These are phyloP conservation scores for Rutstroemia sp. DNA, from an alignment of 2,329 filamentous ascomycete genomes.

Conservation along the genomic window DNA sequence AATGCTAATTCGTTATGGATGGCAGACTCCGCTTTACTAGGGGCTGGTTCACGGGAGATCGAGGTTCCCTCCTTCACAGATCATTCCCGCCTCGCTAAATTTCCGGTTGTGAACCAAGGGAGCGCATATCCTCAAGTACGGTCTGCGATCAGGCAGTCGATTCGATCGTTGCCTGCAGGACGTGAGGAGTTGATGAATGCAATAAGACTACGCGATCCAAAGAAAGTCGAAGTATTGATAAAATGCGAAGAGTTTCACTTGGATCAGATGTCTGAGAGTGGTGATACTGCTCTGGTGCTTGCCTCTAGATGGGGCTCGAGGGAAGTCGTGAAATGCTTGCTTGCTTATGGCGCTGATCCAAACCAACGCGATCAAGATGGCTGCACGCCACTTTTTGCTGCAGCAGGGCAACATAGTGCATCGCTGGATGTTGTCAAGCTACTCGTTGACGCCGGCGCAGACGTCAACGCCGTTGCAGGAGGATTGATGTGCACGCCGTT, in stretches of 20 bases:
- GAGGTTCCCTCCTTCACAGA: constrained; percentile 7
- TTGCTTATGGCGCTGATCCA: constrained; percentile 3
- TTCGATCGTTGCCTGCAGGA: neutral
- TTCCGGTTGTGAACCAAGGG: constrained; percentile 5
- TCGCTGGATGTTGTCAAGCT: constrained; percentile 3
- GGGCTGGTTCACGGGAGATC: constrained; percentile 4
- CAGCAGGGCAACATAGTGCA: neutral
- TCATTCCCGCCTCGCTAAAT: constrained; percentile 6
- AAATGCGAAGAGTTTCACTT: constrained; percentile 5
- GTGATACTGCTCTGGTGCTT: constrained; percentile 6
- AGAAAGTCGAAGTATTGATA: constrained; percentile 1
- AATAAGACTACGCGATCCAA: neutral
- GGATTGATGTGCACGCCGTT: constrained; percentile 4
- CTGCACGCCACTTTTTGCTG: constrained; percentile 4
- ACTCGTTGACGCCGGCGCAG: constrained; percentile 1
- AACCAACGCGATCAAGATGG: constrained; percentile 3
- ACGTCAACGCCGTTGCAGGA: neutral
- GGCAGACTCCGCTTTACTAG: constrained; percentile 4
- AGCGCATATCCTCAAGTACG: constrained; percentile 7
- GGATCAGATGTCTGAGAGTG: constrained; percentile 1
- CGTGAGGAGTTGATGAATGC: constrained; percentile 8
- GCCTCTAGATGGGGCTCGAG: neutral
- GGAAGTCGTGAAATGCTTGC: constrained; percentile 2
- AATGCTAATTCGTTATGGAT: neutral
- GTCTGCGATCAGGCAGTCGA: constrained; percentile 6